Conservation (phyloP, 257 asterid species). For the Asclepias syriaca region DNA sequence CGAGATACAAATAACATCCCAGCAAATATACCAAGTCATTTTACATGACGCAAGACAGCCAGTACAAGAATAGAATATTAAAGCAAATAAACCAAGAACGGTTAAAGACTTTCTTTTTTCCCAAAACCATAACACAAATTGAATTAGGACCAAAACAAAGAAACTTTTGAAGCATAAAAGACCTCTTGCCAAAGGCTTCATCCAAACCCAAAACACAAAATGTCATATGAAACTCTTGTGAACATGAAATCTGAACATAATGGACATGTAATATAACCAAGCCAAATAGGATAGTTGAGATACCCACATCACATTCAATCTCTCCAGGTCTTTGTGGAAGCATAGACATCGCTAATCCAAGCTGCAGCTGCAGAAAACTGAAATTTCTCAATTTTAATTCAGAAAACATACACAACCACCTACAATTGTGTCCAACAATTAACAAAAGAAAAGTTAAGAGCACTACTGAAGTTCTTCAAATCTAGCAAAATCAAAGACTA, state of each 20-base stretch:
- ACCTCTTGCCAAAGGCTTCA: neutral
- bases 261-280: neutral
- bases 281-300: conserved; percentile 11
- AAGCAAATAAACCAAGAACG: neutral
- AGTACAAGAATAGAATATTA: neutral
- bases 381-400: conserved; percentile 10
- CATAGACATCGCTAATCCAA: conserved; percentile 52
- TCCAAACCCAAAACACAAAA: neutral
- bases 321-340: conserved; percentile 95
- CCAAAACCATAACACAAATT: neutral
- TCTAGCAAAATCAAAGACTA: neutral
- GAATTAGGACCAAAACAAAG: neutral
- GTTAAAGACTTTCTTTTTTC: neutral
- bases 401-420: neutral
- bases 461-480: neutral
- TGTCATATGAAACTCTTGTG: neutral
- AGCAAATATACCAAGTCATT: neutral
- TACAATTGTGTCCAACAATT: neutral
- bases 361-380: conserved; percentile 51
- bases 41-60: neutral
- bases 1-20: conserved; percentile 4
- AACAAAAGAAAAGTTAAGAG: neutral
- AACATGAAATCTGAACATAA: neutral
- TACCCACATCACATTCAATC: conserved; percentile 84
- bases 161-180: neutral